Evolutionary conservation across 1,284 basidiomycete genomes (phyloP), one percentile per base, ranked within the genome.

Genomic region (Cutaneotrichosporon spelunceum): DNA sequence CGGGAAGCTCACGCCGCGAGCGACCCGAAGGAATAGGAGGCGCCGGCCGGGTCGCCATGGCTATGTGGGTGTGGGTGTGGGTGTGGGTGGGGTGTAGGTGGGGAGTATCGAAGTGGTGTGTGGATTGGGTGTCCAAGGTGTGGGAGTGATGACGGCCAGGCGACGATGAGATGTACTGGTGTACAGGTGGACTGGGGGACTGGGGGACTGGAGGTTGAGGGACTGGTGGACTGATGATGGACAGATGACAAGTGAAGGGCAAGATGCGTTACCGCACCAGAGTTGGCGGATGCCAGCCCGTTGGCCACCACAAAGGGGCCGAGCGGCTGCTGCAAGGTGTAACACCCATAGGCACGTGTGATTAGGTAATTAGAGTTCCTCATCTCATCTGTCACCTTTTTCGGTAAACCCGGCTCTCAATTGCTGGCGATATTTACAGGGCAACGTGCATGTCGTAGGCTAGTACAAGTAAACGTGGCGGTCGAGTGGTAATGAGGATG

Each of bases 31-130:
- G 75, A 16, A 71, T 71, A 14, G 74, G 72, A 4, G 76, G 76
- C 39, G 76, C 76, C 34, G 72, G 76, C 57, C 76, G 66, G 19
- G 72, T 72, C 33, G 76, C 73, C 76, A 78, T 78, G 29, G 50
- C 44, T 34, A 27, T 45, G 42, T 7, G 16, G 56, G 27, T 29
- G 34, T 10, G 10, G 29, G 21, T 10, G 33, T 9, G 30, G 52
- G 19, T 13, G 49, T 26, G 36, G n/a, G n/a, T n/a, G n/a, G n/a
- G n/a, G n/a, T n/a, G 30, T 11, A 11, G 30, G 30, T 33, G 30
- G 30, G 30, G 30, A 33, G 30, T 33, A 11, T 33, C 30, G 30
- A 11, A 9, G 30, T 33, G 30, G 13, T 33, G 30, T 33, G 39
- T 14, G 39, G 26, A 11, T 2, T 16, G n/a, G 33, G 39, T 21